Evolutionary conservation across 2,329 filamentous ascomycete genomes (phyloP).

Genomic region (Colletotrichum costaricense): DNA sequence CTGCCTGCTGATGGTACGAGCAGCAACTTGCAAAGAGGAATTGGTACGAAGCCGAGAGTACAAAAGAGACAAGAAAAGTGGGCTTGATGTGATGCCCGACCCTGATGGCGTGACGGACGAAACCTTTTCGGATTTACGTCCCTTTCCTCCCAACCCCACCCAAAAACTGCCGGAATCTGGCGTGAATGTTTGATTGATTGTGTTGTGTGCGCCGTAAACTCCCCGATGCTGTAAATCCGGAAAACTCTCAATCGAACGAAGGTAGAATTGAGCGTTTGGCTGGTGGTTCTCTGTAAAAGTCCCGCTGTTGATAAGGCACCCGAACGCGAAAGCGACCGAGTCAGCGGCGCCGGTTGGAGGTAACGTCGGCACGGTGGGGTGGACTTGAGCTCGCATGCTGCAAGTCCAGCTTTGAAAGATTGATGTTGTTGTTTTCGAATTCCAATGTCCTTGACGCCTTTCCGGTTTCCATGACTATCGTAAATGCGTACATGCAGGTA

Average conservation of each 20-base stretch:
- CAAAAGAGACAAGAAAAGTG: conserved; percentile 9
- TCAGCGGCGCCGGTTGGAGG: not conserved
- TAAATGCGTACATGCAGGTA: not conserved
- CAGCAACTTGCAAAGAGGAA: not conserved
- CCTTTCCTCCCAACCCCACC: not conserved
- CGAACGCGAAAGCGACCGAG: not conserved
- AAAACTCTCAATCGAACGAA: not conserved
- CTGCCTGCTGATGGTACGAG: not conserved
- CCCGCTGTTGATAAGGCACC: not conserved
- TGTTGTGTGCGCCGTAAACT: conserved; percentile 5
- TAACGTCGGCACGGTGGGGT: not conserved
- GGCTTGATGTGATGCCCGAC: conserved; percentile 18
- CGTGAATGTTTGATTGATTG: not conserved
- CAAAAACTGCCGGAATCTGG: not conserved
- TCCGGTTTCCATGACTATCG: conserved; percentile 2
- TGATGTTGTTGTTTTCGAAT: not conserved
- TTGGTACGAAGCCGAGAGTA: not conserved
- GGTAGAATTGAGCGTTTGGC: not conserved
- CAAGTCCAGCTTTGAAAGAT: not conserved
- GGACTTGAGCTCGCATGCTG: not conserved
- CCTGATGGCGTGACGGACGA: conserved; percentile 19
- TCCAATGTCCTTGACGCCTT: not conserved
- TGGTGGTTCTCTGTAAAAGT: too few relatives aligned
- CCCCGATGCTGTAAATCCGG: not conserved
- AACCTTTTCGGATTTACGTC: not conserved